A percentile compares a stretch with the other conserved stretches of the same genome.
phyloP scores from a whole-genome alignment of 805 yeast species.

The Ogataea methanolica region DNA sequence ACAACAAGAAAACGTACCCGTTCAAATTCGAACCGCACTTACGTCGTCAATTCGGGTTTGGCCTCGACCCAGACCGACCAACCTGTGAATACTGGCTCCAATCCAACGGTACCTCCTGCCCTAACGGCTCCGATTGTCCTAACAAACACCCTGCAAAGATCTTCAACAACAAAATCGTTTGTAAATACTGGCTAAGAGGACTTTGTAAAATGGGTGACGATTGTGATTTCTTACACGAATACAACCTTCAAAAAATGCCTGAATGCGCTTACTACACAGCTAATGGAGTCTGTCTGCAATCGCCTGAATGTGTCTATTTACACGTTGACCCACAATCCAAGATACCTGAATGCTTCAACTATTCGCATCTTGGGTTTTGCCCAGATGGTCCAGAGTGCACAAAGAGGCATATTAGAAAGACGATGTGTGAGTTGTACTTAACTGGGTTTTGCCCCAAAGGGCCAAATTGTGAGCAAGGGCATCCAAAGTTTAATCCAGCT shows the following conservation, averaged over 20 bases:
- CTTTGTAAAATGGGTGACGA: slow-evolving; percentile 94
- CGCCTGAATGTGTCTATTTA: slow-evolving; percentile 88
- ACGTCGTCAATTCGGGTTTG: slow-evolving; percentile 72
- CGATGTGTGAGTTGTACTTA: slow-evolving; percentile 71
- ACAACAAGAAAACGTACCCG: too few species aligned
- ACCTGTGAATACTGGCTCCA: slow-evolving; percentile 70
- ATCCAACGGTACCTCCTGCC: slow-evolving; percentile 35
- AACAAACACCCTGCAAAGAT: slow-evolving; percentile 67
- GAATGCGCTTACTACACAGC: slow-evolving; percentile 87
- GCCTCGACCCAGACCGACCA: slow-evolving; percentile 86
- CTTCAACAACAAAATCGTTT: slow-evolving; percentile 75
- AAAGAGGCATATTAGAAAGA: slow-evolving; percentile 72
- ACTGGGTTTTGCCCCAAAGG: slow-evolving; percentile 96
- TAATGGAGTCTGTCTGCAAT: slow-evolving; percentile 83
- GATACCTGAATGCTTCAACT: slow-evolving; percentile 83
- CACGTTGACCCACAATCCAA: slow-evolving; percentile 88
- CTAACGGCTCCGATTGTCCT: slow-evolving; percentile 65
- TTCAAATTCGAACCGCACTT: slow-evolving; percentile 79
- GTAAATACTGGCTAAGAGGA: slow-evolving; percentile 98
- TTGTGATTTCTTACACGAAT: slow-evolving; percentile 95
- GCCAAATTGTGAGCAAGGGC: slow-evolving; percentile 69
- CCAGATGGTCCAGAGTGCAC: slow-evolving; percentile 85
- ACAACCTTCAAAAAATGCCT: slow-evolving; percentile 91
- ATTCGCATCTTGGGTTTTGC: slow-evolving; percentile 81
- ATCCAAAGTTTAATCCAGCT: slow-evolving; percentile 64